Percentiles rank a stretch among this genome's conserved stretches.
Evolutionary conservation across 1,284 basidiomycete species (phyloP).

Genomic region (Cerioporus squamosus): DNA sequence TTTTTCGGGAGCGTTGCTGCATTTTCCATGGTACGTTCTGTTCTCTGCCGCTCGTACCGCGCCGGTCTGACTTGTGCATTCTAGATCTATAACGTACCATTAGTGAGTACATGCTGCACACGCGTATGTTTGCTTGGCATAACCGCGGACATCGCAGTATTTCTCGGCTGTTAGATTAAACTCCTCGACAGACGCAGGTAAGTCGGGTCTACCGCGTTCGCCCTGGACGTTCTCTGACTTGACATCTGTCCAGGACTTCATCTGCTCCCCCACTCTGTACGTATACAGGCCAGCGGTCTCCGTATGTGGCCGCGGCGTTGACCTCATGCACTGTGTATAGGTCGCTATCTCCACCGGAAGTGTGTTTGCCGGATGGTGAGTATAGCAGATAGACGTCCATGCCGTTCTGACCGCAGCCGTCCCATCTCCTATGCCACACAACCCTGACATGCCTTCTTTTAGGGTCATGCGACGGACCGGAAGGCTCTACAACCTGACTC

Average conservation of each 20-base stretch:
- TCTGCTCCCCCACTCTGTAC: conserved; percentile 85
- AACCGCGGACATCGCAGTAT: conserved; percentile 49
- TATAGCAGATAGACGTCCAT: conserved; percentile 14
- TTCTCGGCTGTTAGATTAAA: conserved; percentile 85
- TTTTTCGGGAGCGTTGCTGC: conserved; percentile 76
- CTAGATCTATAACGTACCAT: conserved; percentile 84
- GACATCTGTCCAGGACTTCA: conserved; percentile 58
- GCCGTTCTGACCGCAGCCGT: conserved; percentile 9
- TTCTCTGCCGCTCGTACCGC: neutral
- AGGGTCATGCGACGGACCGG: conserved; percentile 87
- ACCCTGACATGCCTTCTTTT: conserved; percentile 8
- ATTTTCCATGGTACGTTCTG: conserved; percentile 75
- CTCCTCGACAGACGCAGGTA: conserved; percentile 74
- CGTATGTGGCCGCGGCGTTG: conserved; percentile 14
- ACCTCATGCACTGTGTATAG: conserved; percentile 38
- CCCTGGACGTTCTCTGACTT: neutral
- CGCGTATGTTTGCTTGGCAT: neutral
- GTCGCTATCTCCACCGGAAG: conserved; percentile 81
- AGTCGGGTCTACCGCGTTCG: conserved; percentile 24
- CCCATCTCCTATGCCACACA: neutral
- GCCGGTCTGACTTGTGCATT: conserved; percentile 4
- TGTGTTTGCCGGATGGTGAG: conserved; percentile 82
- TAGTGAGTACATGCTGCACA: conserved; percentile 49
- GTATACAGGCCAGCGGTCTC: conserved; percentile 27
- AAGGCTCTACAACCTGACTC: conserved; percentile 75